phyloP scores from a whole-genome alignment of 306 rosid species.

The Lathyrus sativus region DNA sequence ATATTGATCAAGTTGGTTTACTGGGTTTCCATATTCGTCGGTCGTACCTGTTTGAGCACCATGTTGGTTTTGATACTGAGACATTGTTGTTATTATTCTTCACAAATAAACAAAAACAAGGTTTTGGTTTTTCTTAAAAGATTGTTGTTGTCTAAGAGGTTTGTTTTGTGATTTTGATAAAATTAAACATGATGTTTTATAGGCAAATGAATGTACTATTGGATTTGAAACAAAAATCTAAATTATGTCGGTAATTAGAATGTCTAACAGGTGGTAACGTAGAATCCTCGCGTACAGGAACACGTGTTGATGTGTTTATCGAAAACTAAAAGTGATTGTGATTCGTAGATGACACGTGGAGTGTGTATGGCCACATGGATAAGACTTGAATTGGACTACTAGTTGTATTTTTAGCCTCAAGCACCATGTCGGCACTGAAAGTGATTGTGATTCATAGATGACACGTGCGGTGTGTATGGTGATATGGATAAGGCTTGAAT shows the following conservation, averaged over 20 bases:
- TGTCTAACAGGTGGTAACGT: not conserved
- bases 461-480: too few species aligned
- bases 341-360: not conserved
- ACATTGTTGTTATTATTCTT: slow-evolving; percentile 9
- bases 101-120: not conserved
- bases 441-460: too few species aligned
- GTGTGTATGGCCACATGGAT: too few species aligned
- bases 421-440: too few species aligned
- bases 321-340: not conserved
- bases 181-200: not conserved
- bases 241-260: not conserved
- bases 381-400: too few species aligned
- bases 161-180: not conserved
- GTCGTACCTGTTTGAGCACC: slow-evolving; percentile 13
- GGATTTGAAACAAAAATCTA: not conserved
- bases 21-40: slow-evolving; percentile 38
- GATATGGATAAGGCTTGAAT: too few species aligned
- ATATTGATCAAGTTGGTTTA: slow-evolving; percentile 25
- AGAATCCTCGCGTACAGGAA: not conserved
- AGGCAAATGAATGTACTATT: not conserved
- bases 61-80: slow-evolving; percentile 1
- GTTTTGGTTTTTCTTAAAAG: not conserved
- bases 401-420: too few species aligned
- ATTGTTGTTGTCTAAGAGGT: not conserved
- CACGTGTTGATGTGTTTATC: not conserved